These are phyloP conservation scores for Suhomyces tanzawaensis DNA, from an alignment of 805 yeast species.

Conservation along the genomic window DNA sequence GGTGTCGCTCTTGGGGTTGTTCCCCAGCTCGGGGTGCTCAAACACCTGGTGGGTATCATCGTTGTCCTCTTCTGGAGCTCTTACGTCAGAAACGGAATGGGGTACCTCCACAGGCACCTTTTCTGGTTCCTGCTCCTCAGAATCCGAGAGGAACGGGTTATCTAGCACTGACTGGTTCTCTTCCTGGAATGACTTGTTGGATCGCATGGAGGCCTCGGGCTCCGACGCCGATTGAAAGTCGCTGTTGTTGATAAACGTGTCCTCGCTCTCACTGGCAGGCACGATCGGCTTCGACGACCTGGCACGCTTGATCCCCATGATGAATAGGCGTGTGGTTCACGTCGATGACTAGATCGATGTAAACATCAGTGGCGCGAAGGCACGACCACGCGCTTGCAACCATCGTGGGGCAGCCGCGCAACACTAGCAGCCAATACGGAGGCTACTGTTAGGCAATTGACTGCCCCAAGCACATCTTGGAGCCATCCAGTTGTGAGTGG, in stretches of 20 bases:
- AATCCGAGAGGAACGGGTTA: not conserved
- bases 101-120: too few relatives aligned
- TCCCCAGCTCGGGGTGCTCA: not conserved
- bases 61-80: slow-evolving; percentile 1
- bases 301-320: slow-evolving; percentile 11
- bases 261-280: slow-evolving; percentile 19
- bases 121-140: not conserved
- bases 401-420: too few relatives aligned
- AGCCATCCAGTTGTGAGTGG: too few relatives aligned
- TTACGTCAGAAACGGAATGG: not conserved
- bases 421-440: too few relatives aligned
- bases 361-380: not conserved
- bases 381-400: not conserved
- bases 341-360: too few relatives aligned
- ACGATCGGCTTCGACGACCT: slow-evolving; percentile 11
- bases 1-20: slow-evolving; percentile 5
- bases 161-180: not conserved
- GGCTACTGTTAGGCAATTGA: too few relatives aligned
- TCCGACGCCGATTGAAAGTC: slow-evolving; percentile 18
- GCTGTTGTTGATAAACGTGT: slow-evolving; percentile 40
- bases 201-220: slow-evolving; percentile 1
- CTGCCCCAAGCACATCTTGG: too few relatives aligned
- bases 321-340: not conserved
- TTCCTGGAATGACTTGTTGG: not conserved
- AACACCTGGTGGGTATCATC: slow-evolving; percentile 4